phyloP scores from a whole-genome alignment of 441 rosid genomes.

The Bruguiera hainesii region DNA sequence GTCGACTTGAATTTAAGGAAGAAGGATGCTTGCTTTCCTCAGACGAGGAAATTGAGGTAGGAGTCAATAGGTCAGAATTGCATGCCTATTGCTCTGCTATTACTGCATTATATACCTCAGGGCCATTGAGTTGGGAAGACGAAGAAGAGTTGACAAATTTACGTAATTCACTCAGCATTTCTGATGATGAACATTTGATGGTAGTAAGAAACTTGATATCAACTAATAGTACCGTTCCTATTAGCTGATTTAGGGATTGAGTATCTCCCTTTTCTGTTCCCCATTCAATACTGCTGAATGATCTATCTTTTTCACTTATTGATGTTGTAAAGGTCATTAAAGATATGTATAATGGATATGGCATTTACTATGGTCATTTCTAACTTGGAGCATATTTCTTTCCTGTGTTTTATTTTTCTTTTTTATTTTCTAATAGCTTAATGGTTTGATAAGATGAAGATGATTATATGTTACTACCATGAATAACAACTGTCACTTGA shows the following conservation, averaged over 20 bases:
- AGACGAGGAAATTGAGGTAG: slow-evolving; percentile 29
- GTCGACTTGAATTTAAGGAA: slow-evolving; percentile 29
- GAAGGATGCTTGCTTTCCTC: slow-evolving; percentile 15
- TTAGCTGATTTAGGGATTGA: slow-evolving; percentile 17
- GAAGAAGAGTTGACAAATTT: slow-evolving; percentile 64
- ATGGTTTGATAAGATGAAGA: neutral
- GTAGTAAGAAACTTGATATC: slow-evolving; percentile 64
- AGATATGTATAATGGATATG: slow-evolving; percentile 10
- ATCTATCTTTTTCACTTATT: neutral
- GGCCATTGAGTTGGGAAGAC: slow-evolving; percentile 82
- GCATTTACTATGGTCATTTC: neutral
- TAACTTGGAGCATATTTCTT: neutral
- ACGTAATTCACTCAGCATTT: slow-evolving; percentile 56
- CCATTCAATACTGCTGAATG: neutral
- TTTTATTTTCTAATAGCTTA: neutral
- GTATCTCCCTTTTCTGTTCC: neutral
- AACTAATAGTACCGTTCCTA: slow-evolving; percentile 11
- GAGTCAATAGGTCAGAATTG: slow-evolving; percentile 52
- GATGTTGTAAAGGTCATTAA: slow-evolving; percentile 13
- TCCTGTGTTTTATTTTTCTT: neutral
- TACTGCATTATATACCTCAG: slow-evolving; percentile 57
- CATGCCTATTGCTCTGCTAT: slow-evolving; percentile 43
- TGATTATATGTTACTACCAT: neutral
- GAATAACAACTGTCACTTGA: neutral
- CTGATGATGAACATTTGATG: slow-evolving; percentile 72